A percentile compares a stretch with the other conserved stretches of the same genome.
Conservation (phyloP, 331 rosid genomes). For the Arachis monticola region DNA sequence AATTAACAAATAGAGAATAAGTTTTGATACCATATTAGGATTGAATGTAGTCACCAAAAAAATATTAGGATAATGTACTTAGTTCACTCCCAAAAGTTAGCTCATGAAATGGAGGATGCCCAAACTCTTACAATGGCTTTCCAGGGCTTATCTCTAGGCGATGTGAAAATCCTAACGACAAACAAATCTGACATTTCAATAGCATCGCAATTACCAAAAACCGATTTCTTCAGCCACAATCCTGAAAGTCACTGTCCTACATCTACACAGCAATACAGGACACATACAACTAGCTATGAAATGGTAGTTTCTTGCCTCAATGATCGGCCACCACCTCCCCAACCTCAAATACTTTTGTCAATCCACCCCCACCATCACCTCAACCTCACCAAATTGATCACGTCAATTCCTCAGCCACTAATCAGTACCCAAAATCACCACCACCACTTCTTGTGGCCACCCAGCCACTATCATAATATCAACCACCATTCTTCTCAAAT, state of each 20-base stretch:
- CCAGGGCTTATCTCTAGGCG: no score
- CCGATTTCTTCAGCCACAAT: neutral
- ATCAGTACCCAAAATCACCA: neutral
- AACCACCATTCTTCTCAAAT: neutral
- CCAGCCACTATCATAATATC: no score
- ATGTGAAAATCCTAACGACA: neutral
- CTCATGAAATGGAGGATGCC: no score
- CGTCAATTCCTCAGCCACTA: no score
- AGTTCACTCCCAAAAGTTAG: no score
- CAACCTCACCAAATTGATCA: no score
- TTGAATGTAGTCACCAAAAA: no score
- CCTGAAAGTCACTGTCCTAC: neutral
- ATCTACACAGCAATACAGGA: neutral
- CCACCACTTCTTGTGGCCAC: neutral
- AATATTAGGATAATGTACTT: no score
- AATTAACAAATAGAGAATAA: no score
- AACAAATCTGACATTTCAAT: neutral
- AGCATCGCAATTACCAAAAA: neutral
- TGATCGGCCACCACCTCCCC: neutral
- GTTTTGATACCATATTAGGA: no score
- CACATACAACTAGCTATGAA: neutral
- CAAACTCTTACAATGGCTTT: no score
- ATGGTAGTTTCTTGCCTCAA: neutral
- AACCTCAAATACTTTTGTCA: neutral
- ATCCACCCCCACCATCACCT: no score